Conservation (phyloP, 2,329 filamentous ascomycete genomes). For the Periconia digitata region DNA sequence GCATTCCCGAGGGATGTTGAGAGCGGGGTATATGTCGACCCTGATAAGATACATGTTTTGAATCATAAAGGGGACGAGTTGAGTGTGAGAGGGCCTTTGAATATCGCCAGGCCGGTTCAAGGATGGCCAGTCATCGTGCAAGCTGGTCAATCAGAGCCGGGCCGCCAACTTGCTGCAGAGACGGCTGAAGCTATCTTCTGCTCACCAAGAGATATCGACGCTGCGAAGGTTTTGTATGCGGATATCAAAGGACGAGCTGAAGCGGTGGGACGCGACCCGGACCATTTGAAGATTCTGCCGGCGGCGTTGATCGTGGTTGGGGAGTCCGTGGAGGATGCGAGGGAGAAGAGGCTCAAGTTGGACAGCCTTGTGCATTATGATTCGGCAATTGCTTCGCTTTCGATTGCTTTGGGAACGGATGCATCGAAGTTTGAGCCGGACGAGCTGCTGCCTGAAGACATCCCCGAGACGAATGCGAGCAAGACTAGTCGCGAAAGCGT, state of each 20-base stretch:
- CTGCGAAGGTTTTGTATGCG: constrained; percentile 52
- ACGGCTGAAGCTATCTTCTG: constrained; percentile 59
- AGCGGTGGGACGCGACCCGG: constrained; percentile 48
- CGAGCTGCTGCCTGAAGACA: constrained; percentile 49
- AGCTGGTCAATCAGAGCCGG: constrained; percentile 57
- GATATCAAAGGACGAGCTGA: constrained; percentile 55
- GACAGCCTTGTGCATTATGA: constrained; percentile 59
- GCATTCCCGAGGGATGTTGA: constrained; percentile 54
- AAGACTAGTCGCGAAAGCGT: constrained; percentile 51
- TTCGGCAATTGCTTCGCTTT: constrained; percentile 56
- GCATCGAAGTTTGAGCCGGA: constrained; percentile 54
- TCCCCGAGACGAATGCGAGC: constrained; percentile 59
- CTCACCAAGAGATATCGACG: constrained; percentile 49
- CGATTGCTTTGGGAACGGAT: constrained; percentile 52
- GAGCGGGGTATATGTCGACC: constrained; percentile 54
- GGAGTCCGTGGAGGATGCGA: constrained; percentile 53
- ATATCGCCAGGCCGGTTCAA: constrained; percentile 56
- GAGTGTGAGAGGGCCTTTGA: constrained; percentile 52
- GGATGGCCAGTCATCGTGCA: constrained; percentile 61
- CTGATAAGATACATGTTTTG: constrained; percentile 55
- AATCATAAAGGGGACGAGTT: constrained; percentile 53
- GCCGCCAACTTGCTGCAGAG: constrained; percentile 54
- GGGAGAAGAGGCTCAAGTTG: constrained; percentile 51
- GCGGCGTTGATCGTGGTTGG: constrained; percentile 55
- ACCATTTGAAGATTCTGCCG: constrained; percentile 56